A percentile compares a stretch with the other conserved stretches of the same genome.
phyloP scores from a whole-genome alignment of 176 grass and related monocot genomes.

The Carex myosuroides region DNA sequence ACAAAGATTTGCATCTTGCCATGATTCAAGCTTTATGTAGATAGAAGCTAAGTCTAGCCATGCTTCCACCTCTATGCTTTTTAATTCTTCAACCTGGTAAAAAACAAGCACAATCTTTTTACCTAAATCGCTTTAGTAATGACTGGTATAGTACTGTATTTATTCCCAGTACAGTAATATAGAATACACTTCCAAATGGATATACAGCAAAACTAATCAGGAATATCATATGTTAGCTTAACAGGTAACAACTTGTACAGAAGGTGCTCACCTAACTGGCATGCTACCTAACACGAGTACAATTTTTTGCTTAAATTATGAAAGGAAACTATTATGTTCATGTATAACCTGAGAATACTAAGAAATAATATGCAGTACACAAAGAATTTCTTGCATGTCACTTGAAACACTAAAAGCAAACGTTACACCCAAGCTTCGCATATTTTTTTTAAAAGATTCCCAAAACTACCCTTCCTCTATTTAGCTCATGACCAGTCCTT shows the following conservation, averaged over 20 bases:
- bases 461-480: background rate
- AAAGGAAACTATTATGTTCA: background rate
- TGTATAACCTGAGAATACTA: background rate
- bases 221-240: background rate
- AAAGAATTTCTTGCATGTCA: background rate
- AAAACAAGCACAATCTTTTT: background rate
- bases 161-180: background rate
- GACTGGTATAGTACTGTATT: background rate
- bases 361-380: background rate
- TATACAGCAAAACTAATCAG: background rate
- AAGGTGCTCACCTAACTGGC: background rate
- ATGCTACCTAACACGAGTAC: background rate
- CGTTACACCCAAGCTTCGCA: background rate
- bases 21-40: constrained; percentile 73
- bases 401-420: background rate
- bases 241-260: background rate
- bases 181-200: background rate
- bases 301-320: background rate
- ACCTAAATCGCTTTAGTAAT: background rate
- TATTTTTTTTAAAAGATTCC: background rate
- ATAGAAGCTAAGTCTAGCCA: constrained; percentile 89
- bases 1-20: constrained; percentile 66
- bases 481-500: background rate
- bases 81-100: constrained; percentile 52
- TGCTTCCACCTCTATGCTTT: constrained; percentile 67